Conservation (phyloP, 108 stramenopile genomes). For the Cylindrotheca closterium region DNA sequence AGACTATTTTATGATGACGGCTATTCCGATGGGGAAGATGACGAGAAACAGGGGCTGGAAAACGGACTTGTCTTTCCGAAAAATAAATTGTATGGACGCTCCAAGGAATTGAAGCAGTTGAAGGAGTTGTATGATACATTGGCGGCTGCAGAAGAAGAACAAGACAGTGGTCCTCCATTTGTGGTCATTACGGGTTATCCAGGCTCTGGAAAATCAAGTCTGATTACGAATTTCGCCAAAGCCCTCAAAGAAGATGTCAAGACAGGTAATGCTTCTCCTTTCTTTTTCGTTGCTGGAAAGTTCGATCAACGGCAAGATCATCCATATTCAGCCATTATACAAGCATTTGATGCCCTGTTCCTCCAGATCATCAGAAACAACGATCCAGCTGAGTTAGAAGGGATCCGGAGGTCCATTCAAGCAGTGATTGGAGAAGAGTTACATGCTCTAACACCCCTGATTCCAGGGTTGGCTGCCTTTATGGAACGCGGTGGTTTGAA, state of each 20-base stretch:
- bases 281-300: conserved; percentile 30
- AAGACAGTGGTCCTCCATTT: conserved; percentile 7
- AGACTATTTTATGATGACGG: not conserved
- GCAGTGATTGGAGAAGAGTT: conserved; percentile 11
- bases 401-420: conserved; percentile 12
- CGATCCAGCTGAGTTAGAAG: not conserved
- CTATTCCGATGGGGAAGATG: not conserved
- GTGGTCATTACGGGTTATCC: conserved; percentile 15
- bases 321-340: conserved; percentile 24
- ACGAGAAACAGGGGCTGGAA: not conserved
- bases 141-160: not conserved
- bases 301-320: conserved; percentile 23
- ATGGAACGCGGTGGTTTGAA: not conserved
- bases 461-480: conserved; percentile 17
- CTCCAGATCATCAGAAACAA: conserved; percentile 9
- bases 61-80: not conserved
- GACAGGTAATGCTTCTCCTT: not conserved
- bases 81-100: not conserved
- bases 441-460: conserved; percentile 2
- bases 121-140: not conserved
- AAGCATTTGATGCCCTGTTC: conserved; percentile 20
- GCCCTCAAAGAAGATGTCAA: conserved; percentile 5
- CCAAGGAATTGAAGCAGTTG: not conserved
- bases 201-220: conserved; percentile 33
- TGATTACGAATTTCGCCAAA: conserved; percentile 17